phyloP scores from a whole-genome alignment of 2,329 filamentous ascomycete species.

The Neodidymelliopsis sp. region DNA sequence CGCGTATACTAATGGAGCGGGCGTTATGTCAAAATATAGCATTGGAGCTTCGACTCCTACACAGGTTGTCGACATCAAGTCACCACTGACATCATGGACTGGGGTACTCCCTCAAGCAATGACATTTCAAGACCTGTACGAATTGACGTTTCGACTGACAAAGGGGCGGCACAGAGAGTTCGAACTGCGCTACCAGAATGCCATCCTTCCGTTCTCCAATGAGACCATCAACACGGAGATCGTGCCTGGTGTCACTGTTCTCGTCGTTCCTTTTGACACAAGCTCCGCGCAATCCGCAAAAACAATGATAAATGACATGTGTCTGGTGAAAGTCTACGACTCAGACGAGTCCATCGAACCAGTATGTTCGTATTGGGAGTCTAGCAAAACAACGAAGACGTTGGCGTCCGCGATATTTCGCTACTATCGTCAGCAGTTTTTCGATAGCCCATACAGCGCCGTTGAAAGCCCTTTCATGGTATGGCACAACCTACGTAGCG shows the following conservation, averaged over 20 bases:
- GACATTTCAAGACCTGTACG: conserved; percentile 14
- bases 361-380: conserved; percentile 18
- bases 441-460: background rate
- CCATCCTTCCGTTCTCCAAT: background rate
- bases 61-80: conserved; percentile 20
- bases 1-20: background rate
- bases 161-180: conserved; percentile 18
- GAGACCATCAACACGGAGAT: background rate
- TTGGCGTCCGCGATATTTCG: conserved; percentile 17
- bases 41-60: background rate
- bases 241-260: conserved; percentile 1
- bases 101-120: background rate
- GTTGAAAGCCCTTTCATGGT: background rate
- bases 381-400: conserved; percentile 17
- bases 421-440: conserved; percentile 17
- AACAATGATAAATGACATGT: conserved; percentile 2
- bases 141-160: conserved; percentile 16
- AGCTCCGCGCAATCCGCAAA: background rate
- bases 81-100: conserved; percentile 21
- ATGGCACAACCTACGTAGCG: background rate
- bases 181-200: conserved; percentile 15
- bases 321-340: conserved; percentile 20
- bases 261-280: conserved; percentile 4
- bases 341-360: background rate
- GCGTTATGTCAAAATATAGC: background rate